phyloP scores from a whole-genome alignment of 2,329 filamentous ascomycete genomes.

The Talaromyces amestolkiae region DNA sequence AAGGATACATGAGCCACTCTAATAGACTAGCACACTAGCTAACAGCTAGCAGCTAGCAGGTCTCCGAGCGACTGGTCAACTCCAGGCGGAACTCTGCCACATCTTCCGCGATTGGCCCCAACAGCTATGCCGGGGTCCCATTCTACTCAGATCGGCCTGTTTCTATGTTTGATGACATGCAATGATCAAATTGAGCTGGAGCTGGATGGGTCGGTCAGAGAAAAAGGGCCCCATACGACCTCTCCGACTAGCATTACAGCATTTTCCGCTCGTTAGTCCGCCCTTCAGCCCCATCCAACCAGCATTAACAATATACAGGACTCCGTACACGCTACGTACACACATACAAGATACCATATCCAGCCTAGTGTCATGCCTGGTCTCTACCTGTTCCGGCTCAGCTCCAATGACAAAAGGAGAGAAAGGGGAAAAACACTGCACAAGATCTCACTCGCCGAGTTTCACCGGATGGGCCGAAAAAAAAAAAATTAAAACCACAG shows the following conservation, averaged over 20 bases:
- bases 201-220: slow-evolving; percentile 7
- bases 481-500: slow-evolving; percentile 6
- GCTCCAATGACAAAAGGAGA: slow-evolving; percentile 8
- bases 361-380: slow-evolving; percentile 15
- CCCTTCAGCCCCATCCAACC: slow-evolving; percentile 13
- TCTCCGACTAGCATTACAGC: slow-evolving; percentile 14
- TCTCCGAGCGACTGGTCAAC: slow-evolving; percentile 19
- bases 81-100: slow-evolving; percentile 17
- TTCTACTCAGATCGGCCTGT: slow-evolving; percentile 13
- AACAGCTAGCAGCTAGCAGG: slow-evolving; percentile 11
- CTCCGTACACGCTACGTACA: slow-evolving; percentile 9
- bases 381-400: slow-evolving; percentile 10
- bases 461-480: slow-evolving; percentile 10
- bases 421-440: background rate
- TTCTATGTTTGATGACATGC: slow-evolving; percentile 17
- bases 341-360: slow-evolving; percentile 10
- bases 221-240: slow-evolving; percentile 18
- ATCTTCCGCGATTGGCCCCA: slow-evolving; percentile 22
- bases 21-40: background rate
- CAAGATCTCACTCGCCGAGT: slow-evolving; percentile 8
- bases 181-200: slow-evolving; percentile 9
- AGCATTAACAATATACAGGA: background rate
- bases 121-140: slow-evolving; percentile 8
- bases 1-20: background rate
- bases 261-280: slow-evolving; percentile 13